phyloP scores from a whole-genome alignment of 75 land plant species.

The Selaginella moellendorffii region DNA sequence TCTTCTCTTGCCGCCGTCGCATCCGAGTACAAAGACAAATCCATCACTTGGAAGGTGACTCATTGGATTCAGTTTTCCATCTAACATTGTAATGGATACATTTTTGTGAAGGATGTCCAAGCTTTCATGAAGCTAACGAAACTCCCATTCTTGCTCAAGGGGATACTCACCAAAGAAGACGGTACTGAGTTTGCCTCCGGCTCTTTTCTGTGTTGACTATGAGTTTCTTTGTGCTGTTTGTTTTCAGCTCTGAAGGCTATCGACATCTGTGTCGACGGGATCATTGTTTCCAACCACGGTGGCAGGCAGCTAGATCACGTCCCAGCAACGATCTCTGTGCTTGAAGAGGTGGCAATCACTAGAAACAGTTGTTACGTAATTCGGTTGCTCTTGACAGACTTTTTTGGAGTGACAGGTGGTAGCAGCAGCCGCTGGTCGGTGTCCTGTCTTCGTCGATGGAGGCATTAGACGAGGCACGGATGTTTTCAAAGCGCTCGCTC shows the following conservation, averaged over 20 bases:
- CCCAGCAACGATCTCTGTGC: slow-evolving; percentile 9
- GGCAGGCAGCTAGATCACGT: slow-evolving; percentile 7
- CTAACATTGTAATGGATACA: background rate
- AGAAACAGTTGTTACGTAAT: background rate
- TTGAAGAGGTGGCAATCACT: background rate
- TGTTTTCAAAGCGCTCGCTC: slow-evolving; percentile 2
- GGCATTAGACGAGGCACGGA: slow-evolving; percentile 7
- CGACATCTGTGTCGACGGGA: background rate
- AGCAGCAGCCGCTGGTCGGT: background rate
- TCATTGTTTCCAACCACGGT: slow-evolving; percentile 9
- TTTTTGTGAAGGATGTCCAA: slow-evolving; percentile 1
- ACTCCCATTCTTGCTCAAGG: slow-evolving; percentile 1
- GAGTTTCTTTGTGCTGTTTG: background rate
- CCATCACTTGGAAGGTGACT: background rate
- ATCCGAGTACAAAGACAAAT: background rate
- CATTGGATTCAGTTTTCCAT: background rate
- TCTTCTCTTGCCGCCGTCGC: background rate
- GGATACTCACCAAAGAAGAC: slow-evolving; percentile 3
- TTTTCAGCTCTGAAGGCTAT: background rate
- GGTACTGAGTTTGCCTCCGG: background rate
- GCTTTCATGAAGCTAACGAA: background rate
- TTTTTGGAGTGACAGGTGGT: background rate
- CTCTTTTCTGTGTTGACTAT: background rate
- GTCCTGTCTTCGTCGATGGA: background rate
- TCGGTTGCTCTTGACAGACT: background rate